phyloP scores from a whole-genome alignment of 305 asterid genomes.

The Andrographis paniculata region DNA sequence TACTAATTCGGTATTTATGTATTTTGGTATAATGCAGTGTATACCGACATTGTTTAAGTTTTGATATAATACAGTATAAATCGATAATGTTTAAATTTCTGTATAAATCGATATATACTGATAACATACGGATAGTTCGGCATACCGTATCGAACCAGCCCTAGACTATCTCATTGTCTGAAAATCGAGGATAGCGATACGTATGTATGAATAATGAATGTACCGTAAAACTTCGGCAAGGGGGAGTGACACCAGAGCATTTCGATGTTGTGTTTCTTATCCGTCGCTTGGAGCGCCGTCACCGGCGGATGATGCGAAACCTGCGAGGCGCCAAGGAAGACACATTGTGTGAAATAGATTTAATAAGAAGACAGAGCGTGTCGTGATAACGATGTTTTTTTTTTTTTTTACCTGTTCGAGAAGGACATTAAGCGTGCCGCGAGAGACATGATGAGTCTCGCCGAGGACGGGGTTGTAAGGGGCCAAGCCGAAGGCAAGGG shows the following conservation, averaged over 20 bases:
- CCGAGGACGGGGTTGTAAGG: constrained; percentile 92
- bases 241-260: constrained; percentile 63
- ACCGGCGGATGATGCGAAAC: constrained; percentile 95
- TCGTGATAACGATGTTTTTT: too few species aligned
- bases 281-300: constrained; percentile 76
- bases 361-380: background rate
- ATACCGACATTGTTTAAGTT: too few species aligned
- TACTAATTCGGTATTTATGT: too few species aligned
- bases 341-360: background rate
- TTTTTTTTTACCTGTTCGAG: constrained; percentile 93
- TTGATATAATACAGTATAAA: too few species aligned
- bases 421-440: constrained; percentile 50
- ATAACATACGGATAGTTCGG: too few species aligned
- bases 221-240: constrained; percentile 58
- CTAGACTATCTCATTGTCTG: too few species aligned
- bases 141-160: too few species aligned
- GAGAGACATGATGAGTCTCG: constrained; percentile 87
- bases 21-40: too few species aligned
- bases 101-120: too few species aligned
- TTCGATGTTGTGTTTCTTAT: constrained; percentile 53
- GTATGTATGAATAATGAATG: background rate
- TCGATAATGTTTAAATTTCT: too few species aligned
- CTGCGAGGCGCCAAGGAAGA: constrained; percentile 16
- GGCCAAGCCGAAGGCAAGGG: constrained; percentile 59
- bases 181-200: too few species aligned